Evolutionary conservation across 352 stramenopile genomes (phyloP).

Genomic region (Globisporangium lucens): DNA sequence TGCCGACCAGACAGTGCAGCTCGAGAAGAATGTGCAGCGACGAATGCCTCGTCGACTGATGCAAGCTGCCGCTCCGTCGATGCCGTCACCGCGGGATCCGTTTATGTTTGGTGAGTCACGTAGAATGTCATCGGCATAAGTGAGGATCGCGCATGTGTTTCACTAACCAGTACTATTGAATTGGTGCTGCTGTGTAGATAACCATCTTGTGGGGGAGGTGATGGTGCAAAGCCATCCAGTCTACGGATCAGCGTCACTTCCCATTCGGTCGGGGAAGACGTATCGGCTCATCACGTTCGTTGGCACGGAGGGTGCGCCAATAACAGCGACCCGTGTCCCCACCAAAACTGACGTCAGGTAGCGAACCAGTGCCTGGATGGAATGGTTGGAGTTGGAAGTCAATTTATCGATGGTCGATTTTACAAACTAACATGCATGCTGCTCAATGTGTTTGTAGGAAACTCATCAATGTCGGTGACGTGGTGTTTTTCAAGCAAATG

Average conservation of each 20-base stretch:
- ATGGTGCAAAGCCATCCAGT: conserved; percentile 52
- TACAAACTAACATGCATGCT: neutral
- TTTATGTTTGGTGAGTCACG: conserved; percentile 48
- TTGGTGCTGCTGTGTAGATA: conserved; percentile 29
- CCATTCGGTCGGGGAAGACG: conserved; percentile 44
- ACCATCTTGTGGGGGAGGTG: conserved; percentile 55
- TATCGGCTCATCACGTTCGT: conserved; percentile 44
- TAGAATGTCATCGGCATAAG: too few species aligned
- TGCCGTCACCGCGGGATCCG: conserved; percentile 38
- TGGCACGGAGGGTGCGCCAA: conserved; percentile 25
- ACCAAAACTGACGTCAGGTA: conserved; percentile 45
- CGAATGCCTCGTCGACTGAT: conserved; percentile 27
- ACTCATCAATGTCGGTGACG: conserved; percentile 46
- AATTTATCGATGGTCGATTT: too few species aligned
- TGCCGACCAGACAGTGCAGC: neutral
- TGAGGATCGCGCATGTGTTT: neutral
- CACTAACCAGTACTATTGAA: neutral
- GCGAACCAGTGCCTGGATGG: too few species aligned
- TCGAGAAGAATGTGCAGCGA: conserved; percentile 7
- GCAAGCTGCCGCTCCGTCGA: conserved; percentile 23
- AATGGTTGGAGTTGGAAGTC: too few species aligned
- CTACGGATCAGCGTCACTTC: conserved; percentile 50
- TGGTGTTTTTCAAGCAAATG: conserved; percentile 46
- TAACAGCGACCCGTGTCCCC: conserved; percentile 36
- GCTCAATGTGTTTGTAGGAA: conserved; percentile 23